Evolutionary conservation across 2,329 filamentous ascomycete genomes (phyloP).

Genomic region (Ceratocystis papillata): DNA sequence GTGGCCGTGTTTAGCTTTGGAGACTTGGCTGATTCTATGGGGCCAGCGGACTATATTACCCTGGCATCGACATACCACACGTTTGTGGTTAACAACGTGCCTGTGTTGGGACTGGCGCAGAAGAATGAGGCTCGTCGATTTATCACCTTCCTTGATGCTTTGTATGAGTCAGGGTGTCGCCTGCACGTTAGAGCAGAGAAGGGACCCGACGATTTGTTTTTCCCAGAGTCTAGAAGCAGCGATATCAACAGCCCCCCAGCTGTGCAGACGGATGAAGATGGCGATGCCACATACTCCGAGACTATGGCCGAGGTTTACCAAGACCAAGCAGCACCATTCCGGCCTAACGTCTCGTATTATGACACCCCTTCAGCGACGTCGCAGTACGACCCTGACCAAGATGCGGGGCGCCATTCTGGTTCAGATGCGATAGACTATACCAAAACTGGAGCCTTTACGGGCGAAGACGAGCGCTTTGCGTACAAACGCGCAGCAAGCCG

Average conservation of each 20-base stretch:
- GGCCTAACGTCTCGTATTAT: slow-evolving; percentile 65
- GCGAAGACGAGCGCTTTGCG: slow-evolving; percentile 71
- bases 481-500: slow-evolving; percentile 66
- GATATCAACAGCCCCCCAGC: background rate
- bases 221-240: slow-evolving; percentile 45
- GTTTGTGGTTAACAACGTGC: slow-evolving; percentile 60
- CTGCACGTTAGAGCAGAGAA: slow-evolving; percentile 57
- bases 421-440: slow-evolving; percentile 49
- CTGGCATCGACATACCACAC: slow-evolving; percentile 72
- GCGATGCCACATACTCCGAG: slow-evolving; percentile 36
- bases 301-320: slow-evolving; percentile 60
- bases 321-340: slow-evolving; percentile 63
- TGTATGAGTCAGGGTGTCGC: slow-evolving; percentile 74
- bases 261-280: slow-evolving; percentile 25
- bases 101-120: slow-evolving; percentile 52
- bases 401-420: slow-evolving; percentile 42
- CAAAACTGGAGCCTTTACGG: slow-evolving; percentile 58
- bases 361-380: slow-evolving; percentile 37
- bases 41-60: slow-evolving; percentile 73
- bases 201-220: slow-evolving; percentile 65
- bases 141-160: slow-evolving; percentile 68
- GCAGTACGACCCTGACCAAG: slow-evolving; percentile 46
- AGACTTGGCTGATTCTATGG: slow-evolving; percentile 57
- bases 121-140: slow-evolving; percentile 75
- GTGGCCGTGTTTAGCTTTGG: slow-evolving; percentile 56